Conservation (phyloP, 257 asterid species). For the Lycium barbarum region DNA sequence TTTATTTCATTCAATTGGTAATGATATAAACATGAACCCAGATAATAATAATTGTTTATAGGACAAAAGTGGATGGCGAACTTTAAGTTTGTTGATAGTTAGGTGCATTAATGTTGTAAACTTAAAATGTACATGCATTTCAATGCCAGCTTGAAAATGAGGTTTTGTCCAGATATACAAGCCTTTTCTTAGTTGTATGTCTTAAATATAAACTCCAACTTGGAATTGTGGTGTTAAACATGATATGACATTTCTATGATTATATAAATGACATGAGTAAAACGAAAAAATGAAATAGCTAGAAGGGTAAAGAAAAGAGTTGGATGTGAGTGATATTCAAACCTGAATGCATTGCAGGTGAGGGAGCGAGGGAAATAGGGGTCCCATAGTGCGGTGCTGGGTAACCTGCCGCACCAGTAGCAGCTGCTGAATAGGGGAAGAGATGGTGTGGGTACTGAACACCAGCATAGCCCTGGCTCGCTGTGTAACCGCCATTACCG, state of each 20-base stretch:
- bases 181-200: background rate
- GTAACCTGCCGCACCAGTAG: conserved; percentile 50
- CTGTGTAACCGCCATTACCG: conserved; percentile 55
- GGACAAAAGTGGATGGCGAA: background rate
- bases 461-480: conserved; percentile 59
- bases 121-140: background rate
- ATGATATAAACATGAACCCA: background rate
- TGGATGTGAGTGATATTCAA: conserved; percentile 24
- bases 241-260: too few relatives aligned
- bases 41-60: background rate
- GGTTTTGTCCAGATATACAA: background rate
- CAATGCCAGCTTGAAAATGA: background rate
- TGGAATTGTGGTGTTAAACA: background rate
- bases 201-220: background rate
- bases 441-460: conserved; percentile 83
- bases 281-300: too few relatives aligned
- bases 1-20: background rate
- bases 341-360: conserved; percentile 92
- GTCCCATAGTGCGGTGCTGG: conserved; percentile 77
- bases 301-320: too few relatives aligned
- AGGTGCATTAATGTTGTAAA: background rate
- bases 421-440: conserved; percentile 69
- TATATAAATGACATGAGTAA: too few relatives aligned
- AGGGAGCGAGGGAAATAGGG: conserved; percentile 74
- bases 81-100: background rate